Base-by-base conservation (phyloP, 306 rosid genomes). In the Castanopsis chinensis region DNA sequence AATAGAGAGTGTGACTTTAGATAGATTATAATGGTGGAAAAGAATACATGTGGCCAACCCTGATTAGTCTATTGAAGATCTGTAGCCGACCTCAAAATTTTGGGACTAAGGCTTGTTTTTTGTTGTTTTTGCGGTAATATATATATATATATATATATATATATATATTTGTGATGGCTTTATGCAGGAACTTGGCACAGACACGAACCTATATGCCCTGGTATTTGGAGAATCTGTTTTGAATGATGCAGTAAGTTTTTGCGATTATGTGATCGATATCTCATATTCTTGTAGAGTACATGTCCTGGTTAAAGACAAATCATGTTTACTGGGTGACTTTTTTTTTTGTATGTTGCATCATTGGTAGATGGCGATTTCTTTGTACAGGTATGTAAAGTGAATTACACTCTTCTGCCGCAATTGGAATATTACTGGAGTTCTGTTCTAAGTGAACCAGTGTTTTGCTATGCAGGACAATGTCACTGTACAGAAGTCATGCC, bases 151-250 rank as follows among this genome's bases (percentile, higher is more conserved):
- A n/a, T n/a, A n/a, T n/a, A n/a, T n/a, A n/a, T n/a, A 41, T 41
- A 64, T 23, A 73, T 61, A 23, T 23, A 17, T 15, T 73, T 83
- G 74, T 53, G 28, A 45, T 71, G 77, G 20, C 72, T 15, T 81
- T 49, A 59, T 88, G 75, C 79, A 93, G 99, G 98, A 95, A 89
- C 97, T 95, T 79, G 98, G 99, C 84, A 85, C 97, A 10, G 98
- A 93, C 83, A 87, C 70, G 82, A 95, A 95, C 84, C 88, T 95
- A 71, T 95, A 95, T 90, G 99, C 99, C 59, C 86, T 95, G 87
- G 99, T 95, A 79, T 95, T 95, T 83, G 98, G 99, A 81, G 99
- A 95, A 83, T 95, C 99, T 57, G 99, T 95, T 80, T 78, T 95
- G 91, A 95, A 95, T 86, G 98, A 95, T 82, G 98, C 98, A 3